A percentile compares a stretch with the other conserved stretches of the same genome.
phyloP scores from a whole-genome alignment of 139 green algal genomes.

The Asterochloris sp. region DNA sequence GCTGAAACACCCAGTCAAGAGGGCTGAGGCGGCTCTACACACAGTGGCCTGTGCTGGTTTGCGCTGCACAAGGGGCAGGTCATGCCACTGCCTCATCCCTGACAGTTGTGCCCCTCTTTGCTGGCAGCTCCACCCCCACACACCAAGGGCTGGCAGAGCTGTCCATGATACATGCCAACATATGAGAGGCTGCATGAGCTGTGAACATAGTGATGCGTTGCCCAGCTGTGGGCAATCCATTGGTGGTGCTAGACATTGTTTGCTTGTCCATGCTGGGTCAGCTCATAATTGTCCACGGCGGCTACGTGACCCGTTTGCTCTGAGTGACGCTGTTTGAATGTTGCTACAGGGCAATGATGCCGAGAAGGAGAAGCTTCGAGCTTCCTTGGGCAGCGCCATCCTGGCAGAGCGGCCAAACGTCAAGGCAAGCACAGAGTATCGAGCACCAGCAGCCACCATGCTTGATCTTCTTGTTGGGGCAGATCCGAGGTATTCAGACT shows the following conservation, averaged over 20 bases:
- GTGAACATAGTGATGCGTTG: neutral
- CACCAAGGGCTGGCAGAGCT: no score
- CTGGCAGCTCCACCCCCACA: no score
- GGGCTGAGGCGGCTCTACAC: neutral
- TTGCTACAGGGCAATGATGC: slow-evolving; percentile 29
- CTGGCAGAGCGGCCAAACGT: slow-evolving; percentile 92
- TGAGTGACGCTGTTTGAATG: neutral
- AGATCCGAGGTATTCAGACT: no score
- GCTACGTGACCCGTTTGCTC: neutral
- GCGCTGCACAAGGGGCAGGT: no score
- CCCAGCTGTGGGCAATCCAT: neutral
- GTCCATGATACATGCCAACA: no score
- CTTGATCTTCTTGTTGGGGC: no score
- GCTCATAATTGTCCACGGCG: neutral
- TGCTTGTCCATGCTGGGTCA: no score
- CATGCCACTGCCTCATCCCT: no score
- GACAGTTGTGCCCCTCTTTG: no score
- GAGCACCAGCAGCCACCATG: no score
- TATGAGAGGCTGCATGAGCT: no score
- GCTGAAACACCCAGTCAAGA: neutral
- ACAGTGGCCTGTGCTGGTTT: neutral
- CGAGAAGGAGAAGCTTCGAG: slow-evolving; percentile 82
- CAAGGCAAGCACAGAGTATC: slow-evolving; percentile 44
- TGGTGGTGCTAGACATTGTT: neutral
- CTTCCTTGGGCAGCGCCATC: slow-evolving; percentile 71